A percentile compares a stretch with the other conserved stretches of the same genome.
phyloP scores from a whole-genome alignment of 1,139 yeast species.

The Suhomyces guaymorum region DNA sequence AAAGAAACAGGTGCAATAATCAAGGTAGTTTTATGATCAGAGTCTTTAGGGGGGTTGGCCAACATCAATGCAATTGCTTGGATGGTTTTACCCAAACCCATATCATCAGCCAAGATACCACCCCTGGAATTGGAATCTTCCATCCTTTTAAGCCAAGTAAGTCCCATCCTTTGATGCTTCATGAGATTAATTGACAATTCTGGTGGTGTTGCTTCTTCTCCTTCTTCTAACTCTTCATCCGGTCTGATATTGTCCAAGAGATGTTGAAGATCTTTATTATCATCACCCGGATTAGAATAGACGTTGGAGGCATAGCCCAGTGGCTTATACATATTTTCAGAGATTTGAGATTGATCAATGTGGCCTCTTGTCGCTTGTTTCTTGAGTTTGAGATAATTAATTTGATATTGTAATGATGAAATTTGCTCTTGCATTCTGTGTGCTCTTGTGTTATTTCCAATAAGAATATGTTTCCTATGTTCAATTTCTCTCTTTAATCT shows the following conservation, averaged over 20 bases:
- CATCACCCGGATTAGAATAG: constrained; percentile 19
- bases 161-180: constrained; percentile 84
- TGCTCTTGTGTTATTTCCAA: constrained; percentile 2
- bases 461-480: not conserved
- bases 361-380: too few relatives aligned
- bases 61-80: constrained; percentile 75
- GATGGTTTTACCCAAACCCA: constrained; percentile 93
- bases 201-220: constrained; percentile 63
- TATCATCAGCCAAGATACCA: constrained; percentile 87
- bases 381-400: too few relatives aligned
- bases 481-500: constrained; percentile 4
- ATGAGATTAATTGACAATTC: constrained; percentile 64
- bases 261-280: constrained; percentile 36
- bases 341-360: too few relatives aligned
- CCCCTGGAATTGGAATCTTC: constrained; percentile 65
- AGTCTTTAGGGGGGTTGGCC: constrained; percentile 47
- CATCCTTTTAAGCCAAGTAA: constrained; percentile 75
- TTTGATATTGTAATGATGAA: constrained; percentile 2
- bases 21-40: constrained; percentile 56
- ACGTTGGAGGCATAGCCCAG: constrained; percentile 24
- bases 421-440: not conserved
- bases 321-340: too few relatives aligned
- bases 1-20: constrained; percentile 86
- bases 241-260: constrained; percentile 68
- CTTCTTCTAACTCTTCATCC: constrained; percentile 49